phyloP scores from a whole-genome alignment of 2,329 filamentous ascomycete species.

The Ophiosphaerella korrae region DNA sequence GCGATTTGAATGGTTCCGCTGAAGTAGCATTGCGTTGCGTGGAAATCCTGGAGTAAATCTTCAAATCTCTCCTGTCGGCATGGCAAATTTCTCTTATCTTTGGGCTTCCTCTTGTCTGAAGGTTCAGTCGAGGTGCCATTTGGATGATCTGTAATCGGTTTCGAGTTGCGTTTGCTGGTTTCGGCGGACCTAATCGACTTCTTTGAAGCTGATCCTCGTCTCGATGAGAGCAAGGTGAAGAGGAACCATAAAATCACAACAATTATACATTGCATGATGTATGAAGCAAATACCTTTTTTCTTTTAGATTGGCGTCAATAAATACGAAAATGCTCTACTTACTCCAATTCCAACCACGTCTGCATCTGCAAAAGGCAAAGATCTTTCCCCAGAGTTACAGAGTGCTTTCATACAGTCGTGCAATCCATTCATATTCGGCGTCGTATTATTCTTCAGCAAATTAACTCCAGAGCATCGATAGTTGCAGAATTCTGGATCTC shows the following conservation, averaged over 20 bases:
- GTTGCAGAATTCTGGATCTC: slow-evolving; percentile 5
- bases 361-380: slow-evolving; percentile 22
- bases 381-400: slow-evolving; percentile 10
- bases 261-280: slow-evolving; percentile 29
- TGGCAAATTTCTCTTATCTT: too few species aligned
- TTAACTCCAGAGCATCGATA: slow-evolving; percentile 13
- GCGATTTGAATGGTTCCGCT: slow-evolving; percentile 31
- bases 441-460: slow-evolving; percentile 14
- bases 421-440: slow-evolving; percentile 15
- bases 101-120: too few species aligned
- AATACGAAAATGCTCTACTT: neutral
- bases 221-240: neutral
- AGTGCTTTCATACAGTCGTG: slow-evolving; percentile 16
- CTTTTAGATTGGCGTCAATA: neutral
- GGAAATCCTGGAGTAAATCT: slow-evolving; percentile 22
- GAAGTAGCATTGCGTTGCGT: slow-evolving; percentile 36
- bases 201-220: slow-evolving; percentile 2
- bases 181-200: too few species aligned
- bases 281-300: slow-evolving; percentile 25
- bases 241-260: slow-evolving; percentile 20
- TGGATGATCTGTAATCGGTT: neutral
- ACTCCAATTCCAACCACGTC: slow-evolving; percentile 26
- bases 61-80: slow-evolving; percentile 11
- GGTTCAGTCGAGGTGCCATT: too few species aligned
- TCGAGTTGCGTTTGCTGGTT: neutral